Conservation (phyloP, 2,329 filamentous ascomycete species). For the Penicillium verrucosum region DNA sequence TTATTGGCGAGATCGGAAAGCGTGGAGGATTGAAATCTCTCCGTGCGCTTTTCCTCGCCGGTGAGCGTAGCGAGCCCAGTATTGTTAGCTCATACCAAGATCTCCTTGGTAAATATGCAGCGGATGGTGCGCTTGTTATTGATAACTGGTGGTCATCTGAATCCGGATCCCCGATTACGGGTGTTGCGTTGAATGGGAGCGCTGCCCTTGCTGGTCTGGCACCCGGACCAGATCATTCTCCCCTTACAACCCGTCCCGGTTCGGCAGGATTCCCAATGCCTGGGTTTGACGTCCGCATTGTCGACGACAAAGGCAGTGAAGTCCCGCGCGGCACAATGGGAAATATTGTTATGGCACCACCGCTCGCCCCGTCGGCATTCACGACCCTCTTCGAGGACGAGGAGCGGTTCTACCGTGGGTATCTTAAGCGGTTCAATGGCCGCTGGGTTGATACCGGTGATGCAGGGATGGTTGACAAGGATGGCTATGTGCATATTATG, state of each 20-base stretch:
- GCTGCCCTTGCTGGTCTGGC: slow-evolving; percentile 46
- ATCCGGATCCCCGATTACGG: slow-evolving; percentile 66
- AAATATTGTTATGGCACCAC: slow-evolving; percentile 82
- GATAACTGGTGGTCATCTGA: slow-evolving; percentile 76
- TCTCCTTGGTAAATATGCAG: slow-evolving; percentile 65
- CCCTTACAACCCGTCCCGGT: slow-evolving; percentile 70
- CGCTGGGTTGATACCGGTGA: slow-evolving; percentile 90
- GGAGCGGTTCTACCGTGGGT: slow-evolving; percentile 79
- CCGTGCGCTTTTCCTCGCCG: slow-evolving; percentile 76
- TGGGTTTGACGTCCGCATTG: slow-evolving; percentile 81
- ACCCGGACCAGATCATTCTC: slow-evolving; percentile 22
- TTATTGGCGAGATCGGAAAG: slow-evolving; percentile 61
- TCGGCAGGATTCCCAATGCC: slow-evolving; percentile 89
- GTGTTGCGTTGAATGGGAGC: slow-evolving; percentile 61
- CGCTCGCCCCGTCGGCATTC: slow-evolving; percentile 81
- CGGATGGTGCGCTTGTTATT: slow-evolving; percentile 59
- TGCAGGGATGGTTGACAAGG: slow-evolving; percentile 76
- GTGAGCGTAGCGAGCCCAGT: slow-evolving; percentile 82
- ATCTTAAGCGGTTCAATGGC: slow-evolving; percentile 75
- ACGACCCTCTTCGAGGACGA: slow-evolving; percentile 83
- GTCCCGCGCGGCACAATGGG: slow-evolving; percentile 74
- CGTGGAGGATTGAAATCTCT: slow-evolving; percentile 69
- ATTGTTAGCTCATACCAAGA: slow-evolving; percentile 79
- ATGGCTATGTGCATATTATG: slow-evolving; percentile 65
- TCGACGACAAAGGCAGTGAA: slow-evolving; percentile 75